Conservation (phyloP, 2,329 filamentous ascomycete genomes). For the Verticillium nubilum region DNA sequence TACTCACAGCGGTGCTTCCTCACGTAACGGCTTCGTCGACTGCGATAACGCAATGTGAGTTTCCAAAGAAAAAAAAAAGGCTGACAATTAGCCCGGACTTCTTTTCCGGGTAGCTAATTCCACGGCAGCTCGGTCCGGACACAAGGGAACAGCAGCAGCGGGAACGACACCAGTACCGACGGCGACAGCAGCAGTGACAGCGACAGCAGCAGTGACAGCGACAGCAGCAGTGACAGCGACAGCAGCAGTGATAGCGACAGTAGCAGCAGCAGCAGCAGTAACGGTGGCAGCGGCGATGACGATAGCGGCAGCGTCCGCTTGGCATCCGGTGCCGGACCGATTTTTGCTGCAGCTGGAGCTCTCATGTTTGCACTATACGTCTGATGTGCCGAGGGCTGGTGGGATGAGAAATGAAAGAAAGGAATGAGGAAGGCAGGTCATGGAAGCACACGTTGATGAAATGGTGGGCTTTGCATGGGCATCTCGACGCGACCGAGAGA, state of each 20-base stretch:
- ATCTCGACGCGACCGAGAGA: background rate
- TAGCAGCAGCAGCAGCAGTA: background rate
- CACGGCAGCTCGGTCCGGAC: background rate
- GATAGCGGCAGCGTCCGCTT: background rate
- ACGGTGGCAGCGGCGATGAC: background rate
- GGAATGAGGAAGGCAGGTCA: background rate
- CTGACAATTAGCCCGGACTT: no score
- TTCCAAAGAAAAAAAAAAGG: background rate
- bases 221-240: background rate
- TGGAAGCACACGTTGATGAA: background rate
- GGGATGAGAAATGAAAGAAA: background rate
- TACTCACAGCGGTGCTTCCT: conserved; percentile 66
- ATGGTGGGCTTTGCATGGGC: background rate
- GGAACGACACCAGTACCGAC: background rate
- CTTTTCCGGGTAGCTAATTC: background rate
- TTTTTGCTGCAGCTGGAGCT: background rate
- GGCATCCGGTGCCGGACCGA: background rate
- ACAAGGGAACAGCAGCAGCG: background rate
- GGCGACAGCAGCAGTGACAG: background rate
- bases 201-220: background rate
- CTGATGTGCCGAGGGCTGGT: background rate
- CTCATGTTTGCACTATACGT: background rate
- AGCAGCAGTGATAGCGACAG: background rate
- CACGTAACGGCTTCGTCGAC: conserved; percentile 58
- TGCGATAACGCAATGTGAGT: conserved; percentile 30